These are phyloP conservation scores for Wickerhamomyces subpelliculosus DNA, from an alignment of 805 yeast genomes.

Conservation along the genomic window DNA sequence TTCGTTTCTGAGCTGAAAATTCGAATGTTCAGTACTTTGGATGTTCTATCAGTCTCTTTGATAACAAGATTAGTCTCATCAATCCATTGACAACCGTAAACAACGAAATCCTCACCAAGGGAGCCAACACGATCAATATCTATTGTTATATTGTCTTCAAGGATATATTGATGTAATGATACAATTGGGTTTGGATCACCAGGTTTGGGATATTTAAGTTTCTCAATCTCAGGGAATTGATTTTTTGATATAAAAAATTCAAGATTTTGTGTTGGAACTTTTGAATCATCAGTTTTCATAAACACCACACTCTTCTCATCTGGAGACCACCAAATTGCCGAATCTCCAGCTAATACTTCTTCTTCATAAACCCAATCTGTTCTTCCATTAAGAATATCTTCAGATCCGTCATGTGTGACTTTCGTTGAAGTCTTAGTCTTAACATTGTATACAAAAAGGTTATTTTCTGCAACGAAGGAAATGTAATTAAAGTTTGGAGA, in stretches of 20 bases:
- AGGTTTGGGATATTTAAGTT: slow-evolving; percentile 66
- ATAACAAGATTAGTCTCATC: slow-evolving; percentile 40
- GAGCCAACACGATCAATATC: slow-evolving; percentile 19
- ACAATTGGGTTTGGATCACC: slow-evolving; percentile 57
- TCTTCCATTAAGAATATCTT: slow-evolving; percentile 52
- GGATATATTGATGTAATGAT: slow-evolving; percentile 36
- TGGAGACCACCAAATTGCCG: slow-evolving; percentile 69
- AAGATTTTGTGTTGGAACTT: slow-evolving; percentile 45
- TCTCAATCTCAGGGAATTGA: slow-evolving; percentile 39
- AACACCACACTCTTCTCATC: slow-evolving; percentile 50
- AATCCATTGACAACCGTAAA: slow-evolving; percentile 61
- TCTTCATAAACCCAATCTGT: slow-evolving; percentile 87
- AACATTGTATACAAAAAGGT: slow-evolving; percentile 44
- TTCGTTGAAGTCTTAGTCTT: slow-evolving; percentile 6
- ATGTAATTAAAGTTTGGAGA: slow-evolving; percentile 53
- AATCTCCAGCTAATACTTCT: slow-evolving; percentile 56
- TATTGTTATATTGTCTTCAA: slow-evolving; percentile 19
- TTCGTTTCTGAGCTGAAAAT: slow-evolving; percentile 27
- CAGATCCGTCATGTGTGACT: slow-evolving; percentile 42
- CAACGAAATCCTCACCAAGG: slow-evolving; percentile 40
- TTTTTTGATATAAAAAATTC: slow-evolving; percentile 41
- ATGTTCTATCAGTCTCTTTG: slow-evolving; percentile 57
- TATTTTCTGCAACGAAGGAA: slow-evolving; percentile 49
- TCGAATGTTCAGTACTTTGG: slow-evolving; percentile 47
- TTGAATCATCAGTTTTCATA: slow-evolving; percentile 51